Evolutionary conservation across 1,284 basidiomycete genomes (phyloP).

Genomic region (Rugosomyces carneus): DNA sequence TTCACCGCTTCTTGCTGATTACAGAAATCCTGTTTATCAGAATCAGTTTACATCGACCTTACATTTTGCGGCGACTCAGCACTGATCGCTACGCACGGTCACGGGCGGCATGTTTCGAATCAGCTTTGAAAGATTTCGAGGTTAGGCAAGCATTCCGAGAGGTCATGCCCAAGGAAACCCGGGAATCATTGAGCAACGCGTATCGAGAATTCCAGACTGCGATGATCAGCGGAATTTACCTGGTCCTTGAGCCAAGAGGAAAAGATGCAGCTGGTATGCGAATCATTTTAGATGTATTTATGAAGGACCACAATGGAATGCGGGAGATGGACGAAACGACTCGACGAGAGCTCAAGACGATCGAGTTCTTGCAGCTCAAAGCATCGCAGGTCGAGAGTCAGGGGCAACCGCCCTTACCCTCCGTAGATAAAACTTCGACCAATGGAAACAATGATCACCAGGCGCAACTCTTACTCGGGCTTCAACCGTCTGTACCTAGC

Average conservation of each 20-base stretch:
- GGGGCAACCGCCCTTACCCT: conserved; percentile 17
- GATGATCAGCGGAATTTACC: conserved; percentile 81
- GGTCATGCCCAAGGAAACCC: conserved; percentile 52
- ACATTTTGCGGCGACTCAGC: conserved; percentile 64
- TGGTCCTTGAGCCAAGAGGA: conserved; percentile 70
- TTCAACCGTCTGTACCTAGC: conserved; percentile 34
- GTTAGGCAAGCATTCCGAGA: conserved; percentile 64
- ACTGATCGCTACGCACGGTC: conserved; percentile 75
- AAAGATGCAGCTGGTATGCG: conserved; percentile 65
- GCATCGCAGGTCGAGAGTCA: conserved; percentile 47
- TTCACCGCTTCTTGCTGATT: conserved; percentile 74
- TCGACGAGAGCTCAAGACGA: conserved; percentile 70
- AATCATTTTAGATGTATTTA: conserved; percentile 69
- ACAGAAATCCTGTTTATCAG: conserved; percentile 79
- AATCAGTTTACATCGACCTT: conserved; percentile 74
- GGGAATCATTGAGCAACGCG: conserved; percentile 67
- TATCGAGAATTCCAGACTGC: conserved; percentile 82
- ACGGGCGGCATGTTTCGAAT: conserved; percentile 72
- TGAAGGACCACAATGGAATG: conserved; percentile 63
- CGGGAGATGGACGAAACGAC: conserved; percentile 77
- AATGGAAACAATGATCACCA: conserved; percentile 31
- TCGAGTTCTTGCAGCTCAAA: conserved; percentile 70
- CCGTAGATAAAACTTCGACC: conserved; percentile 22
- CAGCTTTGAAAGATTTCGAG: conserved; percentile 70
- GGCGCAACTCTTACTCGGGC: conserved; percentile 44